phyloP scores from a whole-genome alignment of 306 rosid species.

The Sphenostylis stenocarpa region DNA sequence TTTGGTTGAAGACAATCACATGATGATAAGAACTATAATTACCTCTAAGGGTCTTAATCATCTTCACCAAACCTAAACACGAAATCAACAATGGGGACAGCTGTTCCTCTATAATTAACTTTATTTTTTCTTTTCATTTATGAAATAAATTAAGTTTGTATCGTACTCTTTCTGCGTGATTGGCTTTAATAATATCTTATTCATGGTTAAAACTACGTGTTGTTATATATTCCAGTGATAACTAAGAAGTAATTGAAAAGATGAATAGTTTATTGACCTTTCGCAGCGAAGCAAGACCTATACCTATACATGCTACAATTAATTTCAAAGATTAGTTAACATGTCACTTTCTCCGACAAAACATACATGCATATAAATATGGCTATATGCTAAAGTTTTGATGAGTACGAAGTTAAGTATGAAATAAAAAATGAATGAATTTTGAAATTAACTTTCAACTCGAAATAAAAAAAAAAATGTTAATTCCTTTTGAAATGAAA shows the following conservation, averaged over 20 bases:
- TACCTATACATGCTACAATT: not conserved
- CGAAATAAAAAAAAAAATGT: not conserved
- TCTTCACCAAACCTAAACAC: not conserved
- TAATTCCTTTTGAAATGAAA: not conserved
- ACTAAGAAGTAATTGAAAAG: not conserved
- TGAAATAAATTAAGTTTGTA: no score
- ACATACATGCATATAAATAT: not conserved
- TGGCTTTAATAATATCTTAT: no score
- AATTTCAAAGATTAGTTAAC: not conserved
- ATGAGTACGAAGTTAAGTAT: not conserved
- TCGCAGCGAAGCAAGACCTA: not conserved
- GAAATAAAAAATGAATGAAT: not conserved
- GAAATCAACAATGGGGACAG: constrained; percentile 23
- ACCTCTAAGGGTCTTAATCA: not conserved
- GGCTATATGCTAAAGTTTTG: not conserved
- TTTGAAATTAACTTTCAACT: not conserved
- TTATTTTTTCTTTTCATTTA: no score
- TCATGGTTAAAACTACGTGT: not conserved
- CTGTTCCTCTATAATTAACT: no score
- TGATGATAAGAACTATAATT: not conserved
- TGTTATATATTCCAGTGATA: not conserved
- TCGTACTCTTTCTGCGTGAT: no score
- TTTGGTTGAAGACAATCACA: not conserved
- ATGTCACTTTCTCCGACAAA: constrained; percentile 1
- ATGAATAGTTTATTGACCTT: not conserved